Evolutionary conservation across 1,139 yeast species (phyloP).

Genomic region (Barnettozyma hawaiiensis): DNA sequence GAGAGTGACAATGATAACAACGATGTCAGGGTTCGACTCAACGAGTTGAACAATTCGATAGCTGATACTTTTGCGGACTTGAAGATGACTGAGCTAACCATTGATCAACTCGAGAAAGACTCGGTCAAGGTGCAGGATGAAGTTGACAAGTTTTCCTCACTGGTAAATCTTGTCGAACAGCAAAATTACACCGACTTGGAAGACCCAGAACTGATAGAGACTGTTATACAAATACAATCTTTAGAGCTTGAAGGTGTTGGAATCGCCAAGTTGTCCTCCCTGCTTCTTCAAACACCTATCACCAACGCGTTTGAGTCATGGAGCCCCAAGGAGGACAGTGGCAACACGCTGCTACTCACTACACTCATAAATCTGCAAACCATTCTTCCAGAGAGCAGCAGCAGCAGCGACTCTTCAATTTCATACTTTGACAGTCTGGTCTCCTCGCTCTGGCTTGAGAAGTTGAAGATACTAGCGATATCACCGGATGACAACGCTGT

Average conservation of each 20-base stretch:
- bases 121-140: neutral
- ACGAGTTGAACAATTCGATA: conserved; percentile 20
- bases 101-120: conserved; percentile 2
- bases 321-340: conserved; percentile 34
- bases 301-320: conserved; percentile 27
- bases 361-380: conserved; percentile 26
- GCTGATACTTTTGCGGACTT: conserved; percentile 10
- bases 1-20: conserved; percentile 17
- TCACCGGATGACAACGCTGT: conserved; percentile 10
- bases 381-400: conserved; percentile 13
- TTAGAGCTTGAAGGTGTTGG: neutral
- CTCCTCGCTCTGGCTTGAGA: conserved; percentile 32
- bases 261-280: neutral
- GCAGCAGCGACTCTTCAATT: too few relatives aligned
- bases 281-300: neutral
- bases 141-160: neutral
- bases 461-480: conserved; percentile 24
- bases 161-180: neutral
- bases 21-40: conserved; percentile 14
- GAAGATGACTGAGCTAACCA: conserved; percentile 7
- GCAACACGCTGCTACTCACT: conserved; percentile 19
- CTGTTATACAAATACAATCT: neutral
- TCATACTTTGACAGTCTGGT: conserved; percentile 34
- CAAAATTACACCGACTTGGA: neutral
- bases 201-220: conserved; percentile 1